Percentiles rank a stretch among this genome's conserved stretches.
phyloP scores from a whole-genome alignment of 768 basidiomycete genomes.

The Phaffia tasmanica region DNA sequence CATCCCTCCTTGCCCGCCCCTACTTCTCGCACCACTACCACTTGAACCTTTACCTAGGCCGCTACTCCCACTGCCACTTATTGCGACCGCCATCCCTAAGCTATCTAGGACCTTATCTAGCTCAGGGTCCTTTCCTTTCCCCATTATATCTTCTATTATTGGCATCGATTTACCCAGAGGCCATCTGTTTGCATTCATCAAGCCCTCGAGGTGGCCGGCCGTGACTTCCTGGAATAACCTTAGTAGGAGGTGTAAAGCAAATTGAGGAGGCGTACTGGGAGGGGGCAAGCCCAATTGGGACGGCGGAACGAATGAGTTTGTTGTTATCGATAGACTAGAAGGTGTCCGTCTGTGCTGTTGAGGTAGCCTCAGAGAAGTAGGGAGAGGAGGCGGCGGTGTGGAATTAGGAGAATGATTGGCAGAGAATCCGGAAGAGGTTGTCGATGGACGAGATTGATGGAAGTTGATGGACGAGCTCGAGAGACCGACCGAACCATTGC shows the following conservation, averaged over 20 bases:
- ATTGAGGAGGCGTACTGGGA: slow-evolving; percentile 26
- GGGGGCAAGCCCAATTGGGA: slow-evolving; percentile 7
- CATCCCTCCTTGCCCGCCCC: not conserved
- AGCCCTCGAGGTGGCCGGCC: slow-evolving; percentile 30
- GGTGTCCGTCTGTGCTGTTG: slow-evolving; percentile 1
- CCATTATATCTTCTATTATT: slow-evolving; percentile 52
- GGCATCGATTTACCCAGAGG: slow-evolving; percentile 36
- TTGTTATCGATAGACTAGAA: slow-evolving; percentile 9
- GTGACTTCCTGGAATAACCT: slow-evolving; percentile 24
- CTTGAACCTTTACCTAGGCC: slow-evolving; percentile 71
- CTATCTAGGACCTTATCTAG: slow-evolving; percentile 80
- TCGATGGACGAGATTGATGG: too few species aligned
- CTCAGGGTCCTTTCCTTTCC: slow-evolving; percentile 57
- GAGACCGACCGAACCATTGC: too few species aligned
- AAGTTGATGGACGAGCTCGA: too few species aligned
- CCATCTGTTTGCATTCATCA: slow-evolving; percentile 54
- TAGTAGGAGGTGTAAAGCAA: slow-evolving; percentile 26
- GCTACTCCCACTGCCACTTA: slow-evolving; percentile 75
- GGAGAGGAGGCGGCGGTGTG: slow-evolving; percentile 13
- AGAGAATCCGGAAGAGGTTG: too few species aligned
- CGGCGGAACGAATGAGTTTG: slow-evolving; percentile 9
- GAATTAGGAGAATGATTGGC: too few species aligned
- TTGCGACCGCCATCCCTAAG: slow-evolving; percentile 43
- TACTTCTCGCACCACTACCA: slow-evolving; percentile 33
- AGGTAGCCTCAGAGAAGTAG: slow-evolving; percentile 4